phyloP scores from a whole-genome alignment of 441 rosid species.

The Bruguiera hainesii region DNA sequence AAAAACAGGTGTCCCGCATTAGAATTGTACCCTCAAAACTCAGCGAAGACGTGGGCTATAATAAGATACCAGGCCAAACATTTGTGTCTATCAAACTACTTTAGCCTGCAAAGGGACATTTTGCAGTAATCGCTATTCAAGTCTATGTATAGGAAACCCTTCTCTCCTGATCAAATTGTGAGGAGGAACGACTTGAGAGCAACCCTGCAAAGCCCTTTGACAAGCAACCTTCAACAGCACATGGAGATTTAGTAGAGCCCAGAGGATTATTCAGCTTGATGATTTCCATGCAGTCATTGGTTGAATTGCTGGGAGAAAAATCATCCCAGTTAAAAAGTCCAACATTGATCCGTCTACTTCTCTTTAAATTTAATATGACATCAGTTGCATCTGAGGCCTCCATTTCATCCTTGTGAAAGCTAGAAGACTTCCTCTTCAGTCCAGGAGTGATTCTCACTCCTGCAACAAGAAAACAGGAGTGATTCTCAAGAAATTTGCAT shows the following conservation, averaged over 20 bases:
- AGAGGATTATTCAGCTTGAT: slow-evolving; percentile 40
- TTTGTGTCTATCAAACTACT: not conserved
- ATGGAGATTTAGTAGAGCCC: slow-evolving; percentile 52
- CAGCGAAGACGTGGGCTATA: too few relatives aligned
- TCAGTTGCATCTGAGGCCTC: slow-evolving; percentile 28
- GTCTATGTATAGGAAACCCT: slow-evolving; percentile 39
- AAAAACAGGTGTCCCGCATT: too few relatives aligned
- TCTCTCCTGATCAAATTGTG: slow-evolving; percentile 50
- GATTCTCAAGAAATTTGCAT: not conserved
- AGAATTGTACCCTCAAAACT: too few relatives aligned
- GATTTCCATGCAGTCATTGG: slow-evolving; percentile 44
- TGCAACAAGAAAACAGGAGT: slow-evolving; percentile 22
- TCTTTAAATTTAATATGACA: slow-evolving; percentile 36
- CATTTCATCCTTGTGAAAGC: slow-evolving; percentile 32
- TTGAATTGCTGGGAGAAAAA: slow-evolving; percentile 20
- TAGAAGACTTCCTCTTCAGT: slow-evolving; percentile 63
- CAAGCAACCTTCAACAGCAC: slow-evolving; percentile 75
- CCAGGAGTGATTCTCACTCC: slow-evolving; percentile 76
- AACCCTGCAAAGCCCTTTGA: slow-evolving; percentile 84
- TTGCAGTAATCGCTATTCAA: slow-evolving; percentile 1
- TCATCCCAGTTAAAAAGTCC: slow-evolving; percentile 26
- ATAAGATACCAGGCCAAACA: too few relatives aligned
- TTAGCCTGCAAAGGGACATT: not conserved
- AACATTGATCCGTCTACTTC: slow-evolving; percentile 29
- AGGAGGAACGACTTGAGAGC: slow-evolving; percentile 44